Conservation (phyloP, 768 basidiomycete genomes). For the Amanita thiersii region DNA sequence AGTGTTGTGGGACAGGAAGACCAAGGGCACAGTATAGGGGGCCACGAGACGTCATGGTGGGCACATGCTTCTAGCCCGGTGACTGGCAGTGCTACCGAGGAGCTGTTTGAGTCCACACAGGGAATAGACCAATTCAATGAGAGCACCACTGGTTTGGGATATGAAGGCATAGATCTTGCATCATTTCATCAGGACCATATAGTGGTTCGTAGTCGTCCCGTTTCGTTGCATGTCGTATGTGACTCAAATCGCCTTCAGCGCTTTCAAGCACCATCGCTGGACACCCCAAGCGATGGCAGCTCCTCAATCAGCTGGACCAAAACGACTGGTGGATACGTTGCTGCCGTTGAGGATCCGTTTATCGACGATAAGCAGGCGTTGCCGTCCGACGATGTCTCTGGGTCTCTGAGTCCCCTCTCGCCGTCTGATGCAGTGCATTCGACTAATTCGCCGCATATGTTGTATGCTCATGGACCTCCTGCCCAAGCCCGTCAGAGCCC, state of each 20-base stretch:
- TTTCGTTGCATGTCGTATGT: not conserved
- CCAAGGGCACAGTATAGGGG: no score
- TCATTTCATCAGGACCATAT: slow-evolving; percentile 3
- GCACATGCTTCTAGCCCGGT: no score
- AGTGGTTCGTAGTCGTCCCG: not conserved
- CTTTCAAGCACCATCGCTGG: not conserved
- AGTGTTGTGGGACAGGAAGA: no score
- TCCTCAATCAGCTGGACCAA: slow-evolving; percentile 6
- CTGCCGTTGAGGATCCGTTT: slow-evolving; percentile 3
- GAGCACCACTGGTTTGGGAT: slow-evolving; percentile 3
- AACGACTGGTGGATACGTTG: slow-evolving; percentile 1
- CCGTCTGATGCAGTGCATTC: not conserved
- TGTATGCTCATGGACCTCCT: no score
- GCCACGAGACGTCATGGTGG: no score
- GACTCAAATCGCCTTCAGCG: not conserved
- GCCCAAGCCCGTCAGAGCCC: no score
- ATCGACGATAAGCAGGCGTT: slow-evolving; percentile 1
- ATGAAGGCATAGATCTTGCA: not conserved
- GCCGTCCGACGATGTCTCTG: not conserved
- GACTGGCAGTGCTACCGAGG: slow-evolving; percentile 4
- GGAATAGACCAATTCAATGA: not conserved
- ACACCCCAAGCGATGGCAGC: not conserved
- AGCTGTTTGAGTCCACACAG: slow-evolving; percentile 6
- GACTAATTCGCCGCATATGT: no score
- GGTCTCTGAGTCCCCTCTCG: not conserved